phyloP scores from a whole-genome alignment of 345 rosid species.

The Moricandia arvensis region DNA sequence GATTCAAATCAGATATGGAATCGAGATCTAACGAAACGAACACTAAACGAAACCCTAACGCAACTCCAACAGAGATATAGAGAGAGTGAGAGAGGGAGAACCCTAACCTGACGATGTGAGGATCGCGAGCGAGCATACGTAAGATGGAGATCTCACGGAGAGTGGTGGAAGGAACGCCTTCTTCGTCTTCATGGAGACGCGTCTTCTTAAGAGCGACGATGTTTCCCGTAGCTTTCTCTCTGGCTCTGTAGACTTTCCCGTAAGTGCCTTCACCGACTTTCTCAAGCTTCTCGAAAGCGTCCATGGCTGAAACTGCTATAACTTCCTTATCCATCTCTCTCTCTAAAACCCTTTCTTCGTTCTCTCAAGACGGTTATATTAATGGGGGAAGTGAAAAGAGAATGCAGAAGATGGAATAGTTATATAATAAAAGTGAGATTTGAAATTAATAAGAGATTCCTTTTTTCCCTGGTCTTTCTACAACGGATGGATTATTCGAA shows the following conservation, averaged over 20 bases:
- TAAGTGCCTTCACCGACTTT: slow-evolving; percentile 98
- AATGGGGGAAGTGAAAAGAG: neutral
- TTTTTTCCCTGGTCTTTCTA: neutral
- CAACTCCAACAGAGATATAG: neutral
- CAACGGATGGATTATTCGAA: slow-evolving; percentile 31
- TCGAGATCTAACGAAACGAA: slow-evolving; percentile 1
- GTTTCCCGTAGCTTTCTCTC: slow-evolving; percentile 86
- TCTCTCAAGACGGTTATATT: slow-evolving; percentile 9
- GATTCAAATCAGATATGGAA: neutral
- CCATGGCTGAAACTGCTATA: slow-evolving; percentile 65
- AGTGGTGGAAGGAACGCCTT: slow-evolving; percentile 98
- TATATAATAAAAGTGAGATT: slow-evolving; percentile 3
- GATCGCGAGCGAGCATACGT: slow-evolving; percentile 96
- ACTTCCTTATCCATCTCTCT: slow-evolving; percentile 48
- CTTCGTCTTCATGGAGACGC: slow-evolving; percentile 95
- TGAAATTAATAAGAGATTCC: neutral
- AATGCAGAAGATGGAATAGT: neutral
- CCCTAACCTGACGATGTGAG: slow-evolving; percentile 72
- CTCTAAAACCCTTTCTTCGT: neutral
- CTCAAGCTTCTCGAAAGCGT: slow-evolving; percentile 93
- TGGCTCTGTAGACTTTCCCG: slow-evolving; percentile 94
- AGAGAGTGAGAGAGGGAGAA: neutral
- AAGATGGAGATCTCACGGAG: slow-evolving; percentile 97
- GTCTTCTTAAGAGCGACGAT: slow-evolving; percentile 98
- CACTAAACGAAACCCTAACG: neutral